Evolutionary conservation across 1,284 basidiomycete species (phyloP), one percentile per base, ranked within the genome.

Genomic region (Irpex sp.): DNA sequence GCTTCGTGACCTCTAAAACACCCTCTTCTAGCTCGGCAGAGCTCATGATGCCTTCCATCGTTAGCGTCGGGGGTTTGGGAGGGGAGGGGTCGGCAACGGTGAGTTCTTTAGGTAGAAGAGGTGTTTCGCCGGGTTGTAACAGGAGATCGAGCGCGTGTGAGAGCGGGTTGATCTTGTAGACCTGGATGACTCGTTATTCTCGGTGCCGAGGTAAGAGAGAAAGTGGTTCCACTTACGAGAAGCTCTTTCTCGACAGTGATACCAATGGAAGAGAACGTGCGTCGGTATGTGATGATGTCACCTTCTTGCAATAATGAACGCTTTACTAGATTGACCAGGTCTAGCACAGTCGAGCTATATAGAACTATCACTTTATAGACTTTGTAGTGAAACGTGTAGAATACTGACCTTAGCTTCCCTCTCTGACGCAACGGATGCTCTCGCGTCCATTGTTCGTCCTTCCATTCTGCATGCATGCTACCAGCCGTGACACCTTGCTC

Each of bases 371-470:
- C 19, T 15, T 47, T 19, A 50, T 46, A 3, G 35, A 53, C 17
- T 33, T 39, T 26, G n/a, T 31, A 26, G 46, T 51, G 54, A 36
- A 13, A 17, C 9, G 13, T 47, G 7, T 1, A 11, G 33, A 35
- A 35, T 49, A 61, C 63, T 19, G 19, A 47, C 51, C 31, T 35
- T 9, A 31, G 47, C 15, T 19, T 61, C 39, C 60, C 51, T 46
- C 68, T 61, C 46, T 66, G 59, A 19, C 59, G 66, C 39, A 65
- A 47, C 53, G 56, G 54, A 66, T 82, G 79, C 6, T 81, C 78
- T 19, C 70, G 72, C 62, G 80, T 79, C 85, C 85, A 87, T 21
- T 77, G 78, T 54, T 86, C 83, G 68, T 87, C 85, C 68, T 87
- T 87, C 84, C 84, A 87, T 21, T 82, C 76, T 8, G 80, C 84